Base-by-base conservation (phyloP, 179 eudicot genomes). In the Gypsophila paniculata region DNA sequence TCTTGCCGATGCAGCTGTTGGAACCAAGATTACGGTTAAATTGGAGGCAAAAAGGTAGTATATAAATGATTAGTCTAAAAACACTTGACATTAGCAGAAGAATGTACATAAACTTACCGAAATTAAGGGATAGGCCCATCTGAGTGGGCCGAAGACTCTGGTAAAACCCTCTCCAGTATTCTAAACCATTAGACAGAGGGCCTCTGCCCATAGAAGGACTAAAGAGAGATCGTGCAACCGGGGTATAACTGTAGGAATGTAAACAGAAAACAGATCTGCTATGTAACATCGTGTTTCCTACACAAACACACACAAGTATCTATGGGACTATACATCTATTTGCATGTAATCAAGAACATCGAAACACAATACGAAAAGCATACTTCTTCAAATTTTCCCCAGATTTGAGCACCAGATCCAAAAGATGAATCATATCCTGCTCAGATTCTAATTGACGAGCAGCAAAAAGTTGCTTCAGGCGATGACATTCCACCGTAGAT, bases 101-200 rank as follows among this genome's bases (percentile, higher is more conserved):
- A 21, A 46, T 48, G 65, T 17, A 32, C 70, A 19, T 36, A 2
- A 14, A 48, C 17, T 13, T 77, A 86, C 90, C 93, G 23, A 86
- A 76, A 39, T 83, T 86, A 6, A 88, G 81, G 9, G 93, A 83
- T 0, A 86, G 78, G 3, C 93, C 93, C 89, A 85, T 88, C 61
- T 85, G 89, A 4, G 89, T 86, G n/a, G 90, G 89, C 2, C 93
- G 87, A 19, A 88, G 73, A 58, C 93, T 88, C 68, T 86, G 89
- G 70, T 88, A 85, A 61, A 80, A 88, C 0, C 90, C 93, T 53
- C 63, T 78, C 87, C 86, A 88, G 51, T 63, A 86, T 22, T 78
- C 77, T 9, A 88, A 55, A 51, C 89, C 89, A 66, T 76, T 75
- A 0, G 77, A 82, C 26, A 86, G 84, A 8, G 73, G 22, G 18